Base-by-base conservation (phyloP, 1,284 basidiomycete genomes). In the Cutaneotrichosporon daszewskae region DNA sequence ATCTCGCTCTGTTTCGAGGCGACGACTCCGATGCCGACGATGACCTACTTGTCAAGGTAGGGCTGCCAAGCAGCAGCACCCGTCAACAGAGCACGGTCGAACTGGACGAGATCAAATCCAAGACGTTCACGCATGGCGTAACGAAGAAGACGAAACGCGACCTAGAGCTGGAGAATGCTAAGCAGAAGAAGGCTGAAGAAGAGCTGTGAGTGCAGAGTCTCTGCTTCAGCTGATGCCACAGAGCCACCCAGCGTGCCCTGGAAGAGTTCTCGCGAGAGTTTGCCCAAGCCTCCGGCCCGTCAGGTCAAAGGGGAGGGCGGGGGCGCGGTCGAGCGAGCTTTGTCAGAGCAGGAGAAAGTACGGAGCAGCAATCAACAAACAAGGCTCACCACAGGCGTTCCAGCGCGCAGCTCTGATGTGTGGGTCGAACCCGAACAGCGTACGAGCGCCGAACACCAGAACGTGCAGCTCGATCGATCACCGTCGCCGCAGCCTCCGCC, bases 151-250 rank as follows among this genome's bases (percentile, higher is more conserved):
- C 71, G 2, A 74, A 94, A 69, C 89, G 85, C 62, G 90, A 95
- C 62, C 80, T 84, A 57, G 90, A 95, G 64, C 82, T 81, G 37
- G 89, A 87, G 35, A 86, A 87, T 45, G 85, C 84, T 25, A 91
- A 90, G 72, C 82, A 82, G 62, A 80, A 77, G 55, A 82, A 87
- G 62, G 83, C 86, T 58, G 88, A 91, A 60, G 84, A 84, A 47
- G 78, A 82, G 55, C 52, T 64, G 69, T 70, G 29, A 29, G 66
- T 53, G 17, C 36, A n/a, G n/a, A n/a, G n/a, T 22, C 23, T 14
- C 16, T 19, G 24, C 12, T 14, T 17, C 11, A 25, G 14, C 17
- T 26, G 12, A 13, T 17, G 12, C 16, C 10, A 19, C 27, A 42
- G 41, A 16, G 28, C 36, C 12, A 37, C 43, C 16, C 23, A 29